Evolutionary conservation across 352 stramenopile genomes (phyloP), one percentile per base, ranked within the genome.

Genomic region (Phytophthora constricta): DNA sequence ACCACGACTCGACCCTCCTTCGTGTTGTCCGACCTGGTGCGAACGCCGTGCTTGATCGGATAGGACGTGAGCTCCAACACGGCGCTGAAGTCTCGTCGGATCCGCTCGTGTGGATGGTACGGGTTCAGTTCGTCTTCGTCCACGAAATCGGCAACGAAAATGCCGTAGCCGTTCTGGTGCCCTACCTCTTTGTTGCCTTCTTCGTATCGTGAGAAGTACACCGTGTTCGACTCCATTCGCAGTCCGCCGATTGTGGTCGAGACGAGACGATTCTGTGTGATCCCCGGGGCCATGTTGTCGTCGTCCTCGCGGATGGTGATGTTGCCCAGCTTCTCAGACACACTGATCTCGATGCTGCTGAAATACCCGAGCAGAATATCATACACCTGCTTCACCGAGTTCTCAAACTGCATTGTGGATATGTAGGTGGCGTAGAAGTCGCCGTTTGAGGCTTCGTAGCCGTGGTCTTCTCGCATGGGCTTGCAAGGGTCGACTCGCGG

Each of bases 361-460:
- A 45, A 45, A 13, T 45, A 45, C 4, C 5, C 10, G 9, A 45
- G 37, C 10, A 45, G 37, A 11, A 20, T 13, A 20, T 45, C 37
- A n/a, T 79, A 86, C 50, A 89, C 77, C 42, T 73, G 59, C 50
- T 76, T 74, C n/a, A 81, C 77, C n/a, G 64, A 79, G 33, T 53
- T 58, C 34, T 77, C 65, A 46, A 84, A 70, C 49, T 80, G 55
- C 54, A 69, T 76, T 13, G 64, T 74, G 5, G 43, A 68, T 5
- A 71, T 62, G 42, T 67, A 74, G 17, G 62, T 68, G 2, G 65
- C 63, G 53, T 66, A 72, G 46, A 76, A 70, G n/a, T 78, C 62
- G 1, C 64, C 72, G 23, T 73, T 68, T 10, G 65, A 69, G 0
- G 59, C 54, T 42, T 77, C 64, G 23, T 72, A 77, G 33, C 63